phyloP scores from a whole-genome alignment of 2,329 filamentous ascomycete genomes.

The Pseudogymnoascus sp. region DNA sequence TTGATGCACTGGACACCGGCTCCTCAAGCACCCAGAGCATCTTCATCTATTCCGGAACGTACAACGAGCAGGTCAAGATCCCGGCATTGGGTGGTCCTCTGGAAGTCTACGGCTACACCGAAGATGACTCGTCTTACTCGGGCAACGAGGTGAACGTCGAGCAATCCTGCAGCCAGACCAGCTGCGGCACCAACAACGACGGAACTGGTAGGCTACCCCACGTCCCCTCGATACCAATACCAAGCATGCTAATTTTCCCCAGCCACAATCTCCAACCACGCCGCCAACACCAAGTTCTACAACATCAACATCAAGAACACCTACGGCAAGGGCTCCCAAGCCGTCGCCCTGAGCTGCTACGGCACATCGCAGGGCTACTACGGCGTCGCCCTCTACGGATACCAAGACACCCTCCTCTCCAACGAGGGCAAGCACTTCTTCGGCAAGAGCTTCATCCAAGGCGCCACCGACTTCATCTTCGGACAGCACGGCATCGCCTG shows the following conservation, averaged over 20 bases:
- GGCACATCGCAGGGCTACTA: conserved; percentile 49
- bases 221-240: background rate
- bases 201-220: conserved; percentile 19
- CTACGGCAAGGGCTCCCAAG: conserved; percentile 43
- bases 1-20: conserved; percentile 42
- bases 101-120: conserved; percentile 49
- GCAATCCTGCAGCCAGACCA: conserved; percentile 35
- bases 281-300: conserved; percentile 48
- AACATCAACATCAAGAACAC: conserved; percentile 52
- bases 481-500: conserved; percentile 44
- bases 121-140: conserved; percentile 37
- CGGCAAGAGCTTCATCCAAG: conserved; percentile 48
- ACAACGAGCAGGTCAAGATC: conserved; percentile 51
- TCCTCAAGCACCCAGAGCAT: conserved; percentile 42
- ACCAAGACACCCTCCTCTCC: conserved; percentile 47
- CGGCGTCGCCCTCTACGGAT: conserved; percentile 46
- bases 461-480: conserved; percentile 55
- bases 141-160: conserved; percentile 43
- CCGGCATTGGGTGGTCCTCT: conserved; percentile 38
- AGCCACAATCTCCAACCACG: conserved; percentile 25
- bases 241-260: conserved; percentile 11
- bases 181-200: conserved; percentile 35
- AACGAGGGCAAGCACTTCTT: conserved; percentile 49
- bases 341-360: conserved; percentile 46
- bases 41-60: conserved; percentile 50